Base-by-base conservation (phyloP, 1,284 basidiomycete genomes). In the Tilletia indica region DNA sequence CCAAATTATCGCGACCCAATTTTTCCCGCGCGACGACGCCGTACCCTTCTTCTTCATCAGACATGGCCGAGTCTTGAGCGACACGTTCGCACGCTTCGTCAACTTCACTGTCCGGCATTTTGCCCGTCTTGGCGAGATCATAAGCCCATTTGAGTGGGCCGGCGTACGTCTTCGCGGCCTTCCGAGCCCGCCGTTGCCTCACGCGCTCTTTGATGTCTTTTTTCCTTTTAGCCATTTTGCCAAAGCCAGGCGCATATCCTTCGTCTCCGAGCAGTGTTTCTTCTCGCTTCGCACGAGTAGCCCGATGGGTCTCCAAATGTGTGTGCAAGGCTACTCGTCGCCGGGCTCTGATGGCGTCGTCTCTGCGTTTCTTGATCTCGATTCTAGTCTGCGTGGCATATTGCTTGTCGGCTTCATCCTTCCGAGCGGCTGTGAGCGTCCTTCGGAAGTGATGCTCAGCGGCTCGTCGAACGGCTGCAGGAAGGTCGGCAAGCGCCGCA, bases 391-490 rank as follows among this genome's bases (percentile, higher is more conserved):
- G 34, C 9, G 36, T n/a, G 3, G 34, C 2, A 3, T 39, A 19
- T 34, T 64, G 61, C 16, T 36, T 42, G 8, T 64, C 61, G 61
- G 38, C 12, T 21, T 42, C 36, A 19, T 64, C 61, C 34, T 21
- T 38, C 4, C 36, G 36, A 3, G 61, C 34, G 19, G 61, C 61
- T 9, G 34, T 12, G 34, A 64, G 34, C 9, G 61, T 38, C 4
- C 61, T 34, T 39, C 36, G 34, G 61, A 64, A 64, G 16, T 64
- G 61, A 5, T 39, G 61, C 36, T 64, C 61, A 11, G 61, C 61
- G 8, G 19, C 38, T 4, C 61, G 61, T 38, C 36, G 31, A 14
- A 64, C 61, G 19, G 31, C 61, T 1, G 31, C 3, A 6, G 61
- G 61, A 11, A 64, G 61, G 4, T 39, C 6, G 31, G 61, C 31